Percentiles rank a stretch among this genome's conserved stretches.
These are phyloP conservation scores for Talaromyces liani DNA, from an alignment of 495 filamentous ascomycete genomes.

Conservation along the genomic window DNA sequence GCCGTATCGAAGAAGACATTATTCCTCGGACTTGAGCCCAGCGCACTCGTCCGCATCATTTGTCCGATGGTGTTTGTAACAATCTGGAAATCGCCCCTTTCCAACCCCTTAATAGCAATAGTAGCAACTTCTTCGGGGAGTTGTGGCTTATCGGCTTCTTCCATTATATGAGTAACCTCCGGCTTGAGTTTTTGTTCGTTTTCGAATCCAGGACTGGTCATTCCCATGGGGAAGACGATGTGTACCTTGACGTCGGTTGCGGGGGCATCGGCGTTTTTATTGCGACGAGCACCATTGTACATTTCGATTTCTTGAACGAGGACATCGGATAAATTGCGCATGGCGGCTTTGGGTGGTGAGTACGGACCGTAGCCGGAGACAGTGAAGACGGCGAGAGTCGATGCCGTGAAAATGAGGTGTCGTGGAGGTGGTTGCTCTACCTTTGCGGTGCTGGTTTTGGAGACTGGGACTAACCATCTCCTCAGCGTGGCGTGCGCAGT, in stretches of 20 bases:
- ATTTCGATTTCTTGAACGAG: constrained; percentile 77
- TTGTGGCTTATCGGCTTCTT: constrained; percentile 73
- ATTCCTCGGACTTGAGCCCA: constrained; percentile 38
- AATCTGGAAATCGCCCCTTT: constrained; percentile 72
- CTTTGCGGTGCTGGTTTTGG: constrained; percentile 15
- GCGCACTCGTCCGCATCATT: constrained; percentile 53
- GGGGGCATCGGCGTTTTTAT: constrained; percentile 36
- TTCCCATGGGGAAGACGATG: constrained; percentile 78
- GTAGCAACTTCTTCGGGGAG: constrained; percentile 69
- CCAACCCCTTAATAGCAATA: constrained; percentile 62
- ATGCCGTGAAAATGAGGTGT: constrained; percentile 85
- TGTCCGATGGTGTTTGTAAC: constrained; percentile 59
- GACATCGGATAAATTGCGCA: constrained; percentile 75
- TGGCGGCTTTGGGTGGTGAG: constrained; percentile 75
- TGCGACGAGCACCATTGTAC: constrained; percentile 58
- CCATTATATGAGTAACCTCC: constrained; percentile 68
- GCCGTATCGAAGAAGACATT: constrained; percentile 32
- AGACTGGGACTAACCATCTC: constrained; percentile 39
- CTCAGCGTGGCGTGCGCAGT: constrained; percentile 61
- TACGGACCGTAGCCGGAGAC: constrained; percentile 84
- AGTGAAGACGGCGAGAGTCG: constrained; percentile 64
- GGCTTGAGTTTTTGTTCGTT: constrained; percentile 78
- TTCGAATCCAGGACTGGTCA: constrained; percentile 66
- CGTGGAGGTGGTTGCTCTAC: constrained; percentile 37
- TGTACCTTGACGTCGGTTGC: constrained; percentile 66